Evolutionary conservation across 805 yeast genomes (phyloP).

Genomic region (Cyberlindnera suaveolens): DNA sequence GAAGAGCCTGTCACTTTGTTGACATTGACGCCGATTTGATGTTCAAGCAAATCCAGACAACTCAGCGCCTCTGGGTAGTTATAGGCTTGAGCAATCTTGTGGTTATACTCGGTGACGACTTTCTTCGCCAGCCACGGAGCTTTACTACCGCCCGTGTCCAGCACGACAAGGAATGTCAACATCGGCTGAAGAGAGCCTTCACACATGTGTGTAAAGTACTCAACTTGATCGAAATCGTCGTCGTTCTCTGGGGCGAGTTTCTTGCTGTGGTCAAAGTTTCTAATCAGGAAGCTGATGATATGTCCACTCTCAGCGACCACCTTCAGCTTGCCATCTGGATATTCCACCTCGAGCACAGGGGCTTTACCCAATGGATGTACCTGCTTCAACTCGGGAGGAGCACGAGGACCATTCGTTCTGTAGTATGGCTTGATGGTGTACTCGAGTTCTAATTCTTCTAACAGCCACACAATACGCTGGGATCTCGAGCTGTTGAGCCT

Average conservation of each 20-base stretch:
- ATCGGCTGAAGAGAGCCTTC: constrained; percentile 58
- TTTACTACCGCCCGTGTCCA: constrained; percentile 23
- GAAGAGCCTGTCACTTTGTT: background rate
- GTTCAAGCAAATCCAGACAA: constrained; percentile 37
- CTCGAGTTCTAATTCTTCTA: constrained; percentile 53
- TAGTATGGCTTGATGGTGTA: constrained; percentile 49
- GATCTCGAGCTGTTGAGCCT: constrained; percentile 43
- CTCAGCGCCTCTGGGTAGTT: constrained; percentile 40
- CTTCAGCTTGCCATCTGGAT: constrained; percentile 22
- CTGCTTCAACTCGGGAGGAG: constrained; percentile 42
- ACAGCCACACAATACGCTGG: constrained; percentile 54
- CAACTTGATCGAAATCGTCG: constrained; percentile 37
- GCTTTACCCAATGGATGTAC: constrained; percentile 60
- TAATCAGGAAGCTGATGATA: constrained; percentile 46
- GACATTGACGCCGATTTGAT: background rate
- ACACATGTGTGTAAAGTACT: constrained; percentile 48
- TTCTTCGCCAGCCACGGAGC: constrained; percentile 45
- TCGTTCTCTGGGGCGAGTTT: constrained; percentile 32
- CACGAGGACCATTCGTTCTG: constrained; percentile 39
- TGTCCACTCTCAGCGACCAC: constrained; percentile 55
- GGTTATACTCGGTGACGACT: constrained; percentile 36
- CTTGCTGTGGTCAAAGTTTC: constrained; percentile 39
- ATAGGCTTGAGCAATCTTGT: constrained; percentile 41
- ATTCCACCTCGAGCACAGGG: constrained; percentile 49
- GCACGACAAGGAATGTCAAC: constrained; percentile 28